Base-by-base conservation (phyloP, 2,329 filamentous ascomycete species). In the Achaetomium macrosporum region DNA sequence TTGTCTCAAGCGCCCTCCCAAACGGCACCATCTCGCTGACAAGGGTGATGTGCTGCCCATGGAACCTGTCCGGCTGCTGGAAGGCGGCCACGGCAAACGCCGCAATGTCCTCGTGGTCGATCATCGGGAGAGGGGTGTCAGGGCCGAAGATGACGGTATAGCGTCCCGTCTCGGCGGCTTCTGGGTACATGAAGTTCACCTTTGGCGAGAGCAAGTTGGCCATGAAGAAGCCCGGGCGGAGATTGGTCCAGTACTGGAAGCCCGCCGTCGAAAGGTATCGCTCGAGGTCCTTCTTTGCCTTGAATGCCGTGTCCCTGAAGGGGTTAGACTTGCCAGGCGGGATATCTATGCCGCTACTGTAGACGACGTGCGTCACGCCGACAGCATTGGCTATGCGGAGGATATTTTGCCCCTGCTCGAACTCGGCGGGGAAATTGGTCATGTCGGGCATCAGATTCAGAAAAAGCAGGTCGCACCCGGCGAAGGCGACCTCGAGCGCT, bases 191-290 rank as follows among this genome's bases (percentile, higher is more conserved):
- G 1, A 72, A 66, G 9, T 47, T 48, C 1, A 71, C 69, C 11
- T 71, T 64, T 3, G 76, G 76, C 4, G 63, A 52, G 5, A 78
- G 44, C 55, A 73, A 74, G 59, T 81, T 81, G 17, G 69, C 8
- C 71, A 77, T 76, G 66, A 81, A 80, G 58, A 69, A 71, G 1
- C 72, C 74, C 0, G 75, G 75, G 2, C 75, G 73, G 2, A 81
- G 60, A 19, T 80, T 69, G 0, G 76, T 78, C 71, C 73, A 79
- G 8, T 61, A 56, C 13, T 68, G 56, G 53, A 76, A 72, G 2
- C 69, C 69, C 1, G 64, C 61, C 9, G 58, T 50, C 17, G 68
- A 64, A 4, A 76, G 61, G 17, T 64, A 63, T 1, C 65, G 54
- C 55, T 80, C 76, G 19, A 77, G 68, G 1, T 61, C 59, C 17